Conservation (phyloP, 2,329 filamentous ascomycete species). For the Chaetomiaceae sp. region DNA sequence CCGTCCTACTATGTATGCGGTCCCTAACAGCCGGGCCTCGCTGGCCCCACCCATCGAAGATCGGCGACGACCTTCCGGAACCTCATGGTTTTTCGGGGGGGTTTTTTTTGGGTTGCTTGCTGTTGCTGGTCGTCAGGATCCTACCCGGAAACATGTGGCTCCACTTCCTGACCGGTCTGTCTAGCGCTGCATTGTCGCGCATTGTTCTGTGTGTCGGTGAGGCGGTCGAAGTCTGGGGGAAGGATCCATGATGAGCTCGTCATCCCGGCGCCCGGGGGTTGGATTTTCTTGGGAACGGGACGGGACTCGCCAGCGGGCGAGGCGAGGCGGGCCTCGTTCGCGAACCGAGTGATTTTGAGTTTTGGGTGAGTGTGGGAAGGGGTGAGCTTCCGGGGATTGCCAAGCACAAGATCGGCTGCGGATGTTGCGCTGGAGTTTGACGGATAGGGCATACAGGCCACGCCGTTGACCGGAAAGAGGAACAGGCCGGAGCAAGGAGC, state of each 20-base stretch:
- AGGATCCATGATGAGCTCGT: constrained; percentile 14
- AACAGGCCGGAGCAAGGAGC: constrained; percentile 9
- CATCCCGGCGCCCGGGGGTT: constrained; percentile 11
- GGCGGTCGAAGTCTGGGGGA: constrained; percentile 1
- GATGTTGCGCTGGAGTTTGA: not conserved
- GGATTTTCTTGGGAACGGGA: constrained; percentile 5
- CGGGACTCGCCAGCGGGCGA: constrained; percentile 4
- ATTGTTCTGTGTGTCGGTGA: constrained; percentile 23
- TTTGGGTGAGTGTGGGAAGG: not conserved
- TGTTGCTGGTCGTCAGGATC: too few species aligned
- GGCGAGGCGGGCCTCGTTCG: constrained; percentile 13
- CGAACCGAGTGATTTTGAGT: constrained; percentile 8
- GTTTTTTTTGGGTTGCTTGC: too few species aligned
- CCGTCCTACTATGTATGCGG: constrained; percentile 2
- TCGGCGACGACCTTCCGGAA: constrained; percentile 15
- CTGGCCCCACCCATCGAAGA: constrained; percentile 5
- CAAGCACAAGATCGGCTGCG: constrained; percentile 11
- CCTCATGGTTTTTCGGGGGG: not conserved
- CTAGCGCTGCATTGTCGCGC: constrained; percentile 21
- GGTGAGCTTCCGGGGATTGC: not conserved
- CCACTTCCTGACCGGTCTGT: constrained; percentile 17
- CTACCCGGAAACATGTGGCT: constrained; percentile 1
- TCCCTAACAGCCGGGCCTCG: constrained; percentile 7
- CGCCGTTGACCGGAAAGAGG: constrained; percentile 9
- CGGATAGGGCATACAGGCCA: constrained; percentile 8